These are phyloP conservation scores for Eucalyptus fibrosa DNA, from an alignment of 345 rosid species.

Conservation along the genomic window DNA sequence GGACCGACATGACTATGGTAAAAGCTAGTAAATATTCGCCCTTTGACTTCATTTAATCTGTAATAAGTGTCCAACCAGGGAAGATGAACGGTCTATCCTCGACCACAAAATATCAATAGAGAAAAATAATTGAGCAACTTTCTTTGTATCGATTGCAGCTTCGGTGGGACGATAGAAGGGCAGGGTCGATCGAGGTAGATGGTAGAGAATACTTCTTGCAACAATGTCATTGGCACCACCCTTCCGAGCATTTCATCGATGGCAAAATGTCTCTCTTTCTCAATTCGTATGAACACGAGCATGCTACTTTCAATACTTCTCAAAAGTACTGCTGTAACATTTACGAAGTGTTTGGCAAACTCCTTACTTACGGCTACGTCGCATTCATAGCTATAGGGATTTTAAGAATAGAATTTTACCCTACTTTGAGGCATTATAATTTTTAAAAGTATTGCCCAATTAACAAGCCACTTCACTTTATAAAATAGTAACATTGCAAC, in stretches of 20 bases:
- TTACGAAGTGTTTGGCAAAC: not conserved
- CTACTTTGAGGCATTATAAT: not conserved
- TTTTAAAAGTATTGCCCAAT: not conserved
- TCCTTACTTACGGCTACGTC: not conserved
- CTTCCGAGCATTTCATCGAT: constrained; percentile 62
- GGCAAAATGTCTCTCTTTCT: constrained; percentile 28
- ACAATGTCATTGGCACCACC: constrained; percentile 74
- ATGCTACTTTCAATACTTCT: not conserved
- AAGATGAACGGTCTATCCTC: not conserved
- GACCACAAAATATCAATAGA: not conserved
- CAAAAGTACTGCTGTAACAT: not conserved
- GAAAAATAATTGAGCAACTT: not conserved
- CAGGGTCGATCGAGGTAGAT: constrained; percentile 31
- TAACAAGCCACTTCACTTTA: accelerated
- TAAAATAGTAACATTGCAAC: not conserved
- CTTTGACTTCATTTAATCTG: not conserved
- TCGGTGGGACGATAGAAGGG: constrained; percentile 22
- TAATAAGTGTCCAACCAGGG: not conserved
- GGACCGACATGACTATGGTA: not conserved
- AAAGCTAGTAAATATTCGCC: not conserved
- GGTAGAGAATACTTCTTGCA: constrained; percentile 31
- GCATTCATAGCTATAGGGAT: not conserved
- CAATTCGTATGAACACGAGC: not conserved
- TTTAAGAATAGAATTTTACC: accelerated
- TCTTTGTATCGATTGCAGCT: constrained; percentile 13